These are phyloP conservation scores for Lodderomyces jiufengensis DNA, from an alignment of 1,139 yeast species.

Conservation along the genomic window DNA sequence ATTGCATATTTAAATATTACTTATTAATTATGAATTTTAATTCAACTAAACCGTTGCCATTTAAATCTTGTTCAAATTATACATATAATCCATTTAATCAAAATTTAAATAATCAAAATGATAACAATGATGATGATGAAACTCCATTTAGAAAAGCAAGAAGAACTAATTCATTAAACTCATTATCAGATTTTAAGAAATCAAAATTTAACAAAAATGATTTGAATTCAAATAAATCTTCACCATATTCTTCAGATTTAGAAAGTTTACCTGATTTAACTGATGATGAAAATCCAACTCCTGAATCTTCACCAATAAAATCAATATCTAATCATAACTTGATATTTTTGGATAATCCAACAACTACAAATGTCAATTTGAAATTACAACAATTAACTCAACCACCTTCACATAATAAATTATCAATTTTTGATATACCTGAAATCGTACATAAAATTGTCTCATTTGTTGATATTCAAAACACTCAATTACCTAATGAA, in stretches of 20 bases:
- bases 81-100: conserved; percentile 19
- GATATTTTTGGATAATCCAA: conserved; percentile 7
- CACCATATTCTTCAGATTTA: conserved; percentile 24
- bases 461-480: conserved; percentile 50
- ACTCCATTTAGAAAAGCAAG: conserved; percentile 16
- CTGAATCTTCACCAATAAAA: conserved; percentile 25
- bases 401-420: conserved; percentile 12
- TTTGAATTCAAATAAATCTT: conserved; percentile 8
- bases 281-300: conserved; percentile 31
- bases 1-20: background rate
- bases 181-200: conserved; percentile 12
- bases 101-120: no score
- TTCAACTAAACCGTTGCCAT: conserved; percentile 26
- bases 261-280: conserved; percentile 39
- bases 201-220: conserved; percentile 5
- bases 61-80: conserved; percentile 17
- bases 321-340: conserved; percentile 6
- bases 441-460: conserved; percentile 68
- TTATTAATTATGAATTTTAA: conserved; percentile 13
- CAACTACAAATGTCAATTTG: background rate
- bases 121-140: conserved; percentile 1
- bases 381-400: background rate
- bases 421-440: conserved; percentile 66
- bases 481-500: conserved; percentile 55
- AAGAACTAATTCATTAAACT: conserved; percentile 12